phyloP scores from a whole-genome alignment of 345 rosid genomes.

The Ailanthus altissimus region DNA sequence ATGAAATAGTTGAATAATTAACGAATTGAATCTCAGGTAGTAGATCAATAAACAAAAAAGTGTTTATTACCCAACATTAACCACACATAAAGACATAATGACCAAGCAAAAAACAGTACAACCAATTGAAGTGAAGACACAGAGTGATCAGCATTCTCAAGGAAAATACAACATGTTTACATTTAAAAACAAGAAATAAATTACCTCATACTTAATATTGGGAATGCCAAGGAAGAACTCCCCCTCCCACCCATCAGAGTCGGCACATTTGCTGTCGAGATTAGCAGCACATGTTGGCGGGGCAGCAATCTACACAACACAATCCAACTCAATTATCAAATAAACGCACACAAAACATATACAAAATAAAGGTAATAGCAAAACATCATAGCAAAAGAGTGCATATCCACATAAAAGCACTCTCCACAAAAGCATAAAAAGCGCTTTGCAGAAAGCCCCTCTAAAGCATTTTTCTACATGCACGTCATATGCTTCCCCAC shows the following conservation, averaged over 20 bases:
- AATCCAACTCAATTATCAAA: conserved; percentile 12
- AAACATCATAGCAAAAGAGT: neutral
- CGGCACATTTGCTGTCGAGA: conserved; percentile 54
- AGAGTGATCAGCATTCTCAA: neutral
- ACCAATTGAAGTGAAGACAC: neutral
- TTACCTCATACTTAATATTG: conserved; percentile 81
- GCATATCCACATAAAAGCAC: neutral
- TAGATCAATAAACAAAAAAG: too few species aligned
- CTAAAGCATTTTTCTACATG: neutral
- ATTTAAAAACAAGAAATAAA: neutral
- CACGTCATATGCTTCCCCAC: neutral
- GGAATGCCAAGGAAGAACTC: conserved; percentile 89
- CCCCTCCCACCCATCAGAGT: conserved; percentile 78
- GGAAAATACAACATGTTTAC: neutral
- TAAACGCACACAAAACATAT: neutral
- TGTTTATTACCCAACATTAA: neutral
- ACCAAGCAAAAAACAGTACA: neutral
- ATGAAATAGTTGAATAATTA: too few species aligned
- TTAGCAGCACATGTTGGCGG: conserved; percentile 78
- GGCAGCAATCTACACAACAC: conserved; percentile 51
- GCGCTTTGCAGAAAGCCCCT: neutral
- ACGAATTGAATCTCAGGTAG: too few species aligned
- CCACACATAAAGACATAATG: neutral
- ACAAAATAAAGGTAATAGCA: neutral
- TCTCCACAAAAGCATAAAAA: neutral